Evolutionary conservation across 1,284 basidiomycete species (phyloP), one percentile per base, ranked within the genome.

Genomic region (Ustilago sp.): DNA sequence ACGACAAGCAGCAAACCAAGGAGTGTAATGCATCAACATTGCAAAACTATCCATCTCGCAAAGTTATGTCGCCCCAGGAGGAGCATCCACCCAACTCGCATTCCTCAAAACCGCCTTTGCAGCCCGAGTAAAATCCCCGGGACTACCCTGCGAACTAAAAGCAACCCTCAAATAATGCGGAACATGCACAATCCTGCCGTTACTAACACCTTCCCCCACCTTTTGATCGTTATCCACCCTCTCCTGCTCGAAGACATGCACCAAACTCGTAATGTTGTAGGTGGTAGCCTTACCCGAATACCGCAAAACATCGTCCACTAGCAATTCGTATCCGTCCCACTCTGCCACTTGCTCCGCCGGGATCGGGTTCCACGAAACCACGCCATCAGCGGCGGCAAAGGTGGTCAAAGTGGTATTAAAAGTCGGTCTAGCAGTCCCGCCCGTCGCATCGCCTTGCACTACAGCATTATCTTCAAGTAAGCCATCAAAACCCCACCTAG

Each of bases 161-260:
- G 93, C 93, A 54, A 94, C 87, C 68, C 93, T 89, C 85, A 95
- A 92, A 87, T 93, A 95, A 86, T 95, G 93, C 0, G 92, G 91
- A 7, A 62, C 15, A 4, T 54, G 52, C n/a, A 51, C 5, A 8
- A 94, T 81, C 15, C 88, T 88, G 1, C 87, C 82, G 60, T 92
- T 88, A 55, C 53, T 36, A n/a, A 31, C 19, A 0, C 41, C 53
- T 15, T 31, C 15, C 4, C 65, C 52, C 11, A 31, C 28, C 28
- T 8, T 3, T 50, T 51, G 62, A 8, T 68, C 39, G 3, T 68
- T 47, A 4, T 28, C 39, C 19, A 23, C 4, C 32, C 28, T 31
- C 39, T 70, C 52, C 32, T 51, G 3, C 8, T 51, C 55, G 15
- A 59, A 70, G 4, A 45, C 19, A 11, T 69, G 57, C 12, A 62